Percentiles rank a stretch among this genome's conserved stretches.
Conservation (phyloP, 225 moss, liverwort and hornwort genomes). For the Marchantia polymorpha region DNA sequence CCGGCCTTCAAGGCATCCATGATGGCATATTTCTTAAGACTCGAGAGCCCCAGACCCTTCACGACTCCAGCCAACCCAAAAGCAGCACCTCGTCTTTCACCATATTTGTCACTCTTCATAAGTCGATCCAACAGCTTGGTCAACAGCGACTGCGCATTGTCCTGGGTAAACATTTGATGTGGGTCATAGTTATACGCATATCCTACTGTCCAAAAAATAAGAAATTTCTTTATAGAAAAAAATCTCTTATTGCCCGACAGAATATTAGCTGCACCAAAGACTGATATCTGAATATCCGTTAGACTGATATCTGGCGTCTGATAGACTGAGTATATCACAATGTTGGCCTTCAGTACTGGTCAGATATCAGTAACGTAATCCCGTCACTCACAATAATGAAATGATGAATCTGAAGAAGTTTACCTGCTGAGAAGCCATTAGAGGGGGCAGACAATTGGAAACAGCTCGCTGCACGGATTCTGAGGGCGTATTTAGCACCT, state of each 20-base stretch:
- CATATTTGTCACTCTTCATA: constrained; percentile 83
- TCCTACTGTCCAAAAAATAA: not conserved
- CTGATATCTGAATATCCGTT: too few species aligned
- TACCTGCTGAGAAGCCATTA: constrained; percentile 88
- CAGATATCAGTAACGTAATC: too few species aligned
- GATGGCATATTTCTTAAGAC: constrained; percentile 69
- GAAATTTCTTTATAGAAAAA: not conserved
- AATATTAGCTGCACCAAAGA: not conserved
- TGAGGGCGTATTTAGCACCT: constrained; percentile 96
- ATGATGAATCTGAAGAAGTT: too few species aligned
- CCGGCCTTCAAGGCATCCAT: constrained; percentile 82
- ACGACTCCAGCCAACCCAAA: constrained; percentile 98
- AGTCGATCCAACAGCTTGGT: constrained; percentile 62
- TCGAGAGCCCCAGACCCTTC: constrained; percentile 88
- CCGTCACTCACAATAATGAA: not conserved
- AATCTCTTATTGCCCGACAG: not conserved
- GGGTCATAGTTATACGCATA: not conserved
- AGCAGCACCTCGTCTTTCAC: constrained; percentile 93
- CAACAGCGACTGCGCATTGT: constrained; percentile 67
- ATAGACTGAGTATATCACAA: too few species aligned
- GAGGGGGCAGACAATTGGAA: constrained; percentile 84
- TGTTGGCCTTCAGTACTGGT: too few species aligned
- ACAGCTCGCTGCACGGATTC: constrained; percentile 98
- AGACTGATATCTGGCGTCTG: too few species aligned
- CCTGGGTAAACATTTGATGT: constrained; percentile 35